A percentile compares a stretch with the other conserved stretches of the same genome.
Conservation (phyloP, 2,329 filamentous ascomycete genomes). For the Cladophialophora psammophila region DNA sequence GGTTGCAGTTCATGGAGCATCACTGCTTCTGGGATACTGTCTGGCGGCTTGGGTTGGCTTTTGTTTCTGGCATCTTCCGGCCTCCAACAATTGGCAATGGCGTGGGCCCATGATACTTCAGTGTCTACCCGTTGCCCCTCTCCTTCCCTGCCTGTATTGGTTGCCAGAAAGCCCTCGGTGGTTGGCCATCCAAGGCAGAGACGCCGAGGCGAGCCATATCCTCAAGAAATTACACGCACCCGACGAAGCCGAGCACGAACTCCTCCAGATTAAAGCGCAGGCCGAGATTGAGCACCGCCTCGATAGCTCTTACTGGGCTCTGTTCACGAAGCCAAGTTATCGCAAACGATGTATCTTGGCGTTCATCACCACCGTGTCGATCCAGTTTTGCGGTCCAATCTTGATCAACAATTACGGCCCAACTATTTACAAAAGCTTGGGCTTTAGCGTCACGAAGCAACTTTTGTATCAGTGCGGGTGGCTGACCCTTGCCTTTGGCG, state of each 20-base stretch:
- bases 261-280: conserved; percentile 18
- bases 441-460: conserved; percentile 23
- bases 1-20: conserved; percentile 29
- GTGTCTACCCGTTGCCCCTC: conserved; percentile 20
- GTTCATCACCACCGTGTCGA: conserved; percentile 26
- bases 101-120: conserved; percentile 27
- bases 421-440: conserved; percentile 24
- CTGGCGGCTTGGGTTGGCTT: conserved; percentile 29
- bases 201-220: conserved; percentile 57
- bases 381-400: conserved; percentile 53
- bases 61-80: conserved; percentile 29
- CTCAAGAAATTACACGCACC: conserved; percentile 18
- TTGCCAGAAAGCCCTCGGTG: conserved; percentile 66
- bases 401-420: conserved; percentile 45
- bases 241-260: conserved; percentile 21
- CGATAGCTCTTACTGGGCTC: conserved; percentile 27
- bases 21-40: conserved; percentile 31
- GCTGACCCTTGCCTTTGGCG: conserved; percentile 21
- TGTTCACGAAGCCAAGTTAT: conserved; percentile 32
- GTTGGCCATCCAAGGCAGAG: conserved; percentile 63
- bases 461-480: conserved; percentile 27
- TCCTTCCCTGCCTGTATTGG: conserved; percentile 48
- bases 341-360: conserved; percentile 32
- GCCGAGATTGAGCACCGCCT: conserved; percentile 24
- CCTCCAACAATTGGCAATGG: conserved; percentile 29